Base-by-base conservation (phyloP, 2,329 filamentous ascomycete species). In the Epichloe aotearoae region DNA sequence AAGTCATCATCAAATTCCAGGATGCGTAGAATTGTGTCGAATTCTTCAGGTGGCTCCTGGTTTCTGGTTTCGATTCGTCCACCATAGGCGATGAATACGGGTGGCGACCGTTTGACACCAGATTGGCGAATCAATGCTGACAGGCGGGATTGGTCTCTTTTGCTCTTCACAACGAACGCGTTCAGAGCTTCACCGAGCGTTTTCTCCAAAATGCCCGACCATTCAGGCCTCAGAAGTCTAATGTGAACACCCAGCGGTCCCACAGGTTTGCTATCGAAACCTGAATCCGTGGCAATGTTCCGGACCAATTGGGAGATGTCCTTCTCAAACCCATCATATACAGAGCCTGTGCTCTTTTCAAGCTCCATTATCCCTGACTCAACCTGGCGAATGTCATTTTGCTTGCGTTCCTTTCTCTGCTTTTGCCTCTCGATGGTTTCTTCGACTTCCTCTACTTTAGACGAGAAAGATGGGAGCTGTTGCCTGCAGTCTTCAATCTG, bases 161-260 rank as follows among this genome's bases (percentile, higher is more conserved):
- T 88, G 64, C 73, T 88, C 5, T 80, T 83, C 41, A 96, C 90
- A 47, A 95, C 78, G 61, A 97, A 98, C 1, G 79, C 82, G 54
- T 81, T 84, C 34, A 97, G 70, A 0, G 70, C 73, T 3, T 66
- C 67, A n/a, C 87, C 87, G 44, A 95, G 75, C 1, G 79, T 79
- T 55, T 77, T 84, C 63, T 98, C 93, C 14, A 98, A 66, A 42
- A 95, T 81, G 1, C 79, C 77, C 1, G 84, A 85, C 93, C 93
- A 98, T 58, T 87, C 76, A 1, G 87, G 84, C 57, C 91, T 83
- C 37, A 81, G 70, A 23, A 98, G 71, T 56, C 81, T 82, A 48
- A 98, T 75, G 60, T 93, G 79, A 23, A 81, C 72, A 33, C 90
- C 93, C 14, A 97, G 72, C 0, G 93, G 93, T 0, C 93, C 93